phyloP scores from a whole-genome alignment of 2,329 filamentous ascomycete species.

The Epichloe uncinata region DNA sequence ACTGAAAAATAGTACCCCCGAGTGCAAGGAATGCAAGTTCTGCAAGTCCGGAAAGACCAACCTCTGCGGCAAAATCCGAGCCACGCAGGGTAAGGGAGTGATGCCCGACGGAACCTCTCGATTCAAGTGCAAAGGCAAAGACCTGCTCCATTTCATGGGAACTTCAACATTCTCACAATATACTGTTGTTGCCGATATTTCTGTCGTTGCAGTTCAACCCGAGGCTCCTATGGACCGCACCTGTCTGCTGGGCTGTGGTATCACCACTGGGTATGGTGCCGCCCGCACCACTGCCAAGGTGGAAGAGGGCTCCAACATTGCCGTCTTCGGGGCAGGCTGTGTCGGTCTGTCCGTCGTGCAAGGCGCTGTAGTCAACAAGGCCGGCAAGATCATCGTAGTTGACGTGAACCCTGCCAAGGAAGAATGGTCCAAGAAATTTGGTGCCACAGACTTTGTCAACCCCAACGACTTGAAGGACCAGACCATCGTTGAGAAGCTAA shows the following conservation, averaged over 20 bases:
- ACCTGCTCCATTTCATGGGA: slow-evolving; percentile 97
- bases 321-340: slow-evolving; percentile 90
- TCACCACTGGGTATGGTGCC: slow-evolving; percentile 96
- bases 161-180: slow-evolving; percentile 98
- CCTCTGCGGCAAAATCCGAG: slow-evolving; percentile 96
- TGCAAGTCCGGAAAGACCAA: slow-evolving; percentile 99
- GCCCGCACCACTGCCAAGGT: slow-evolving; percentile 87
- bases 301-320: slow-evolving; percentile 78
- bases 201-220: slow-evolving; percentile 81
- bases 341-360: slow-evolving; percentile 93
- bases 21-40: slow-evolving; percentile 98
- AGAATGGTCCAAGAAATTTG: slow-evolving; percentile 86
- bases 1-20: slow-evolving; percentile 57
- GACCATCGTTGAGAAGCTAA: slow-evolving; percentile 79
- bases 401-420: slow-evolving; percentile 81
- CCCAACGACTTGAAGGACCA: slow-evolving; percentile 65
- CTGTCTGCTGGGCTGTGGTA: slow-evolving; percentile 91
- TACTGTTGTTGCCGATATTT: slow-evolving; percentile 97
- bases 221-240: slow-evolving; percentile 92
- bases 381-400: slow-evolving; percentile 60
- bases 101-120: slow-evolving; percentile 96
- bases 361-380: slow-evolving; percentile 76
- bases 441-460: slow-evolving; percentile 94
- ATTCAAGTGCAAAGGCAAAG: slow-evolving; percentile 89
- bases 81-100: slow-evolving; percentile 86